Evolutionary conservation across 139 green algal genomes (phyloP), one percentile per base, ranked within the genome.

Genomic region (Volvox reticuliferus): DNA sequence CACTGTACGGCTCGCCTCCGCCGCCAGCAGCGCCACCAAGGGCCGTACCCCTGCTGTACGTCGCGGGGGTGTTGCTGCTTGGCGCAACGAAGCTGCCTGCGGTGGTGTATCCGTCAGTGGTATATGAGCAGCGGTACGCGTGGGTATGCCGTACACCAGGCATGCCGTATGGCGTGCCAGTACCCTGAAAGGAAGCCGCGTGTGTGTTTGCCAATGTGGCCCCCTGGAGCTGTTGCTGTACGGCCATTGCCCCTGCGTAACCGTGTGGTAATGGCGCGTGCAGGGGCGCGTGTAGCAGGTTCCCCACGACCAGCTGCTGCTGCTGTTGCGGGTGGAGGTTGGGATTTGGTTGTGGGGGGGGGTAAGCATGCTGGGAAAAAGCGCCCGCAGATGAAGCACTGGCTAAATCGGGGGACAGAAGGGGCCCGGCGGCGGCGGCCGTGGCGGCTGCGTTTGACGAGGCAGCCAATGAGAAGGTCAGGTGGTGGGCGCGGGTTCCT

Each of bases 381-480:
- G 44, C 44, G 44, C 44, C 44, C 5, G 44, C 44, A 14, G 44
- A 55, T 55, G 44, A 55, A 55, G 44, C 44, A 55, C 44, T 55
- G 44, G 44, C 44, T 55, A 55, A 14, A 55, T 9, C 44, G 44
- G 44, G 44, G 44, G 44, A 55, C 9, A 55, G 44, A 9, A 55
- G 44, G 16, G 24, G 6, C 24, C 65, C 65, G 65, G 65, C 6
- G 65, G 65, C 65, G 3, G 65, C 65, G 9, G 62, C n/a, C 0
- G 81, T 32, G n/a, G 30, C 81, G 20, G 50, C 79, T 13, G 26
- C 50, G 65, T 73, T 73, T n/a, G 50, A 44, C 44, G 26, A 36
- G 20, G 69, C 79, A 1, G n/a, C 80, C 30, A 88, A 12, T 0
- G 71, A 87, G 67, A 77, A 82, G 24, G 67, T 30, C 26, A 93